Evolutionary conservation across 2,329 filamentous ascomycete genomes (phyloP).

Genomic region (Cercospora canescens): DNA sequence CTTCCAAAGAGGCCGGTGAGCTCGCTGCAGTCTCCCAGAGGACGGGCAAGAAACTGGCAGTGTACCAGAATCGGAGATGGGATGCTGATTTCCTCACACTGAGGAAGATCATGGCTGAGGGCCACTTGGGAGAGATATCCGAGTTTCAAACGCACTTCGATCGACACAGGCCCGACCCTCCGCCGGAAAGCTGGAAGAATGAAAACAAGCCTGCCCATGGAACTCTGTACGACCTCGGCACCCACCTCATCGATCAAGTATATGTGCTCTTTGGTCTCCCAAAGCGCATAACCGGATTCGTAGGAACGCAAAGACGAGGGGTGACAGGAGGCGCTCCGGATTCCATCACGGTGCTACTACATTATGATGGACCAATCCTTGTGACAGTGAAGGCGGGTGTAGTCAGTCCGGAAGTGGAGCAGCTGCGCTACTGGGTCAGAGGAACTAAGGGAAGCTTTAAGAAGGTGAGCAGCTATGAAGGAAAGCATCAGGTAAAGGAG

Average conservation of each 20-base stretch:
- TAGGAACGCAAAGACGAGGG: conserved; percentile 66
- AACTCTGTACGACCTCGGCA: conserved; percentile 72
- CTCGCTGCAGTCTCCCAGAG: conserved; percentile 50
- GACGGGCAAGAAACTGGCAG: conserved; percentile 44
- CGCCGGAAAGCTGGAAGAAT: conserved; percentile 64
- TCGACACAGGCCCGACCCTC: conserved; percentile 63
- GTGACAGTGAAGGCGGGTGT: conserved; percentile 70
- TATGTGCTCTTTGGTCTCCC: conserved; percentile 71
- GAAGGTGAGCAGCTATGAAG: conserved; percentile 54
- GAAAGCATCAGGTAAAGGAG: not conserved
- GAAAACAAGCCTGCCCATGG: conserved; percentile 65
- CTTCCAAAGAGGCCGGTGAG: conserved; percentile 64
- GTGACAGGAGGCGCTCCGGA: conserved; percentile 54
- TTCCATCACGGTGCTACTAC: conserved; percentile 62
- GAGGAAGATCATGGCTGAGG: conserved; percentile 60
- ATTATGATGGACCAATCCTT: conserved; percentile 63
- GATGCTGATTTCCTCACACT: conserved; percentile 76
- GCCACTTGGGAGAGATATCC: conserved; percentile 66
- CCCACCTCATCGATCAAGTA: conserved; percentile 74
- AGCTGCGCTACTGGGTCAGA: conserved; percentile 75
- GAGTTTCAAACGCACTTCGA: conserved; percentile 83
- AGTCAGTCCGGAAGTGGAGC: conserved; percentile 66
- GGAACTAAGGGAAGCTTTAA: conserved; percentile 73
- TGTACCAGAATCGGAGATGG: conserved; percentile 66
- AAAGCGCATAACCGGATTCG: conserved; percentile 64